Percentiles rank a stretch among this genome's conserved stretches.
These are phyloP conservation scores for Bisporella sp. DNA, from an alignment of 2,329 filamentous ascomycete species.

Conservation along the genomic window DNA sequence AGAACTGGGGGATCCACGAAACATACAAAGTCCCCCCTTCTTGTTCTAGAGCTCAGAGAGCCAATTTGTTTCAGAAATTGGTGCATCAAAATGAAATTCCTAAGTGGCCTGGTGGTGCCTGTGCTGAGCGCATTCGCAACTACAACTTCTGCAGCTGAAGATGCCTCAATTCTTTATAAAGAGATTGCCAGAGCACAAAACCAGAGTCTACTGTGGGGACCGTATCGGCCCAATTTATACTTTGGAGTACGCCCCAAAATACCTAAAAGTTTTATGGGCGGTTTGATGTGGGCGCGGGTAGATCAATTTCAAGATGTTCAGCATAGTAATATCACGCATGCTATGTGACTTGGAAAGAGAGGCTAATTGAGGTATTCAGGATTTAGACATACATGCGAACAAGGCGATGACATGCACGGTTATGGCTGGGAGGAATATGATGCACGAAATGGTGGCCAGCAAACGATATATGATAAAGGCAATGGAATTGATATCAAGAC, in stretches of 20 bases:
- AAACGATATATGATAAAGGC: conserved; percentile 83
- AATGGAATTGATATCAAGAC: conserved; percentile 90
- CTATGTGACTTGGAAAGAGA: not conserved
- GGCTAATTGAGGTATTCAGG: conserved; percentile 39
- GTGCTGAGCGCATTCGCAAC: conserved; percentile 12
- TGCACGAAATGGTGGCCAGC: conserved; percentile 74
- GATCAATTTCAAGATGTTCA: conserved; percentile 73
- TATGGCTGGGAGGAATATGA: conserved; percentile 99
- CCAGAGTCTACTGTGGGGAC: conserved; percentile 88
- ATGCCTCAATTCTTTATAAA: conserved; percentile 19
- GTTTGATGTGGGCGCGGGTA: conserved; percentile 82
- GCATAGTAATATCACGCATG: conserved; percentile 50
- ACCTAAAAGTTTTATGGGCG: conserved; percentile 73
- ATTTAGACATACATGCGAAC: conserved; percentile 92
- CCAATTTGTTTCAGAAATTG: conserved; percentile 9
- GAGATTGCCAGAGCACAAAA: conserved; percentile 49
- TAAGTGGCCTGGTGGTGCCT: conserved; percentile 7
- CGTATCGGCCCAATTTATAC: conserved; percentile 89
- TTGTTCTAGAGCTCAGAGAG: conserved; percentile 17
- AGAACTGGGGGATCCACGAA: not conserved
- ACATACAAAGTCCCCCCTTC: not conserved
- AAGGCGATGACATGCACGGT: conserved; percentile 85
- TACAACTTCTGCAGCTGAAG: conserved; percentile 16
- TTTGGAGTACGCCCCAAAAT: conserved; percentile 83
- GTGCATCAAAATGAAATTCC: conserved; percentile 15